phyloP scores from a whole-genome alignment of 805 yeast genomes.

The Metschnikowia lochheadii region DNA sequence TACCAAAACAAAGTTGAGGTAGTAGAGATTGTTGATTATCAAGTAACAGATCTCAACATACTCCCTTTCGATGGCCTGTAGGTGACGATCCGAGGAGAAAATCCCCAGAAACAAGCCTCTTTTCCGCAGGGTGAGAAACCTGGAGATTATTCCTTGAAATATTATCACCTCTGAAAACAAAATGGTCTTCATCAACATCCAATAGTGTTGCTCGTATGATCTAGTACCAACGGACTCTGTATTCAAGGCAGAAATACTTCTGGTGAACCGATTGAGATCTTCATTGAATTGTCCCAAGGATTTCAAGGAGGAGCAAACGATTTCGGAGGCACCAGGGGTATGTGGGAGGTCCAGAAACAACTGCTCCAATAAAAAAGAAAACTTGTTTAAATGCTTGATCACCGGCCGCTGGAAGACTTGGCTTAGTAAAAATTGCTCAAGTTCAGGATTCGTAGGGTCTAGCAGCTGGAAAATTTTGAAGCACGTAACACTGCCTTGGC shows the following conservation, averaged over 20 bases:
- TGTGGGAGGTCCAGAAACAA: conserved; percentile 21
- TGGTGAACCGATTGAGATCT: conserved; percentile 14
- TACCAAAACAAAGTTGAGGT: conserved; percentile 45
- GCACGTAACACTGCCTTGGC: conserved; percentile 11
- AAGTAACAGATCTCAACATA: conserved; percentile 26
- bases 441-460: conserved; percentile 9
- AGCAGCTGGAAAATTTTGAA: conserved; percentile 20
- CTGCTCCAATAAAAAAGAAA: conserved; percentile 44
- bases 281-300: conserved; percentile 30
- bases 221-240: conserved; percentile 9
- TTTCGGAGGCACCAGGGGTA: conserved; percentile 13
- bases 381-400: conserved; percentile 44
- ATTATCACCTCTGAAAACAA: conserved; percentile 48
- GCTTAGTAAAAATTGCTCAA: conserved; percentile 11
- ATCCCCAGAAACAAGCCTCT: conserved; percentile 14
- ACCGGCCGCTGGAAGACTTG: conserved; percentile 35
- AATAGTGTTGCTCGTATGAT: conserved; percentile 22
- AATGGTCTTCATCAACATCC: conserved; percentile 38
- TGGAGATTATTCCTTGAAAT: conserved; percentile 45
- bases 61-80: conserved; percentile 19
- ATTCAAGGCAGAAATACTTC: conserved; percentile 15
- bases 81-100: conserved; percentile 15
- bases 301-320: conserved; percentile 19
- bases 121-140: conserved; percentile 27
- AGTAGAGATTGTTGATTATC: conserved; percentile 39